These are phyloP conservation scores for Agrocybe chaxingu DNA, from an alignment of 768 basidiomycete species.

Conservation along the genomic window DNA sequence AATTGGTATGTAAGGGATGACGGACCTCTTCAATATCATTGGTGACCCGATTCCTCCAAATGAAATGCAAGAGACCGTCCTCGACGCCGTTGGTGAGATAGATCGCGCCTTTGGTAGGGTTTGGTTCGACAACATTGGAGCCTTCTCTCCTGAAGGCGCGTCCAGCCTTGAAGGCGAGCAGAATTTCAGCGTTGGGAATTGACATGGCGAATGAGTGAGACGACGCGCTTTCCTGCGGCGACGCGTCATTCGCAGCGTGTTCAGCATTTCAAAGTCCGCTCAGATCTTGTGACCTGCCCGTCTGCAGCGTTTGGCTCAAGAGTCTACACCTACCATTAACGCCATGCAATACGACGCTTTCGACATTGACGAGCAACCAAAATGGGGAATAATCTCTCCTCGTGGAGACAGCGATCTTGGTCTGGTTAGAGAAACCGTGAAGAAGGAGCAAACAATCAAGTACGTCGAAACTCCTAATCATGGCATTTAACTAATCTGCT, in stretches of 20 bases:
- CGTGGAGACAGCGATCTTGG: slow-evolving; percentile 48
- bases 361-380: slow-evolving; percentile 33
- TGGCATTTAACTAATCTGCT: background rate
- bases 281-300: slow-evolving; percentile 10
- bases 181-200: slow-evolving; percentile 34
- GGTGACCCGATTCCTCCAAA: slow-evolving; percentile 73
- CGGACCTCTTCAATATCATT: slow-evolving; percentile 60
- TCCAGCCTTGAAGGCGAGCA: slow-evolving; percentile 66
- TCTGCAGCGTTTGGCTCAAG: background rate
- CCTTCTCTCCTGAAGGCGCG: slow-evolving; percentile 67
- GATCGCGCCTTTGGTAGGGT: slow-evolving; percentile 71
- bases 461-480: slow-evolving; percentile 29
- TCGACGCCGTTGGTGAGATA: slow-evolving; percentile 59
- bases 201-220: slow-evolving; percentile 8
- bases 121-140: slow-evolving; percentile 66
- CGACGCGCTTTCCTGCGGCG: slow-evolving; percentile 20
- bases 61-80: slow-evolving; percentile 74
- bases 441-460: slow-evolving; percentile 78
- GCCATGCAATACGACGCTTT: slow-evolving; percentile 9
- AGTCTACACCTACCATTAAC: slow-evolving; percentile 15
- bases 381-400: slow-evolving; percentile 48
- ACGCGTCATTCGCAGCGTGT: slow-evolving; percentile 38
- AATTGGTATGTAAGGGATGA: background rate
- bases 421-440: slow-evolving; percentile 66
- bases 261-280: slow-evolving; percentile 27